Base-by-base conservation (phyloP, 495 filamentous ascomycete genomes). In the Talaromyces thailandensis region DNA sequence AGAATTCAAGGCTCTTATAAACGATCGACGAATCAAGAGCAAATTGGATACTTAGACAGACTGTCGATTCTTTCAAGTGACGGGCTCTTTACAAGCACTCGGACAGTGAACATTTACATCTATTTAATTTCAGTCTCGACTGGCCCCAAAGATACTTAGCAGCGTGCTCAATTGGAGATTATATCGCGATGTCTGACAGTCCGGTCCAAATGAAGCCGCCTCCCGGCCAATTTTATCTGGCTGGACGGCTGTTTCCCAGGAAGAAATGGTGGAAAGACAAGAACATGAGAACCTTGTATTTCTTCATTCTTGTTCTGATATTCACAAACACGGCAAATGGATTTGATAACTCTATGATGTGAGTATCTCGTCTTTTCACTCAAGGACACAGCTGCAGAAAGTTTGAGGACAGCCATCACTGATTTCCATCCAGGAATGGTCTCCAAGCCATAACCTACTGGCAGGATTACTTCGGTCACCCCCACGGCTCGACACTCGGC, bases 371-470 rank as follows among this genome's bases (percentile, higher is more conserved):
- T 1, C 11, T 12, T 16, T 52, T 1, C 6, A 52, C 7, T 55
- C 14, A 40, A 40, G 2, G 4, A 16, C 2, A 40, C 4, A 4
- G 35, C 9, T 40, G 35, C 35, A 55, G 23, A 16, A n/a, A n/a
- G n/a, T n/a, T n/a, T n/a, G n/a, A n/a, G 0, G 9, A 16, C 9
- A 9, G 6, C 7, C 23, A 28, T 26, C 3, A 11, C 26, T 55
- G n/a, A 28, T 24, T n/a, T 48, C 16, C 7, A 3, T 28, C 16
- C 23, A 55, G 51, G 56, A 84, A 82, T 63, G 81, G 79, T 25
- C 66, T 85, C 0, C 80, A 85, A 66, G 64, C 80, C 0, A 66
- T 82, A 1, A 59, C 65, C 11, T 70, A 75, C 45, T 84, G 79
- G 80, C 63, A 73, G 31, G 66, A 75, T 5, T 77, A 71, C 55